Base-by-base conservation (phyloP, 2,329 filamentous ascomycete species). In the Talaromyces islandicus region DNA sequence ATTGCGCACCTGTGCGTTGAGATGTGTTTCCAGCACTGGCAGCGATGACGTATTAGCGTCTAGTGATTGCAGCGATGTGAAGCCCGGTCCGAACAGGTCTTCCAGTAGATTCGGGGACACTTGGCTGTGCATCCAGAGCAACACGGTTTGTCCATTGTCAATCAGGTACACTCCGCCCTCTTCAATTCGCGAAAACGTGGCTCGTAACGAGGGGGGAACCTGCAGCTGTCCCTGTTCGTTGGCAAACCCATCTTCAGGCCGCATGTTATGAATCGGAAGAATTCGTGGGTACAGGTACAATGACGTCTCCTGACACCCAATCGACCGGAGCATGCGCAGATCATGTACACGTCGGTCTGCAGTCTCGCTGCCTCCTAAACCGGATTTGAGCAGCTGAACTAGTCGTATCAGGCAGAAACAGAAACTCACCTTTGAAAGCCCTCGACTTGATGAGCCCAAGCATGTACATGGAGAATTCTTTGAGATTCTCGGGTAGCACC, bases 391-490 rank as follows among this genome's bases (percentile, higher is more conserved):
- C 12, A 29, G 10, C 12, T 60, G 24, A 56, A 56, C 24, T 56
- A 53, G 38, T 53, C 21, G 3, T 24, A 57, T 29, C 17, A 25
- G 17, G 27, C 9, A 41, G 54, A 19, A 43, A 43, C 12, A n/a
- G 55, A 52, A 17, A 29, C 68, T 63, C 68, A 80, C 79, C 85
- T 79, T 97, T 97, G 79, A 97, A 92, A 2, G 93, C 92, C 60
- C 94, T 87, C 60, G 86, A 92, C 75, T 99, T 99, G 72, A 96
- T 78, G 64, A 97, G 79, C 54, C 90, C 88, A 10, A 99, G 86
- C 77, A 95, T 90, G 75, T 94, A 97, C 92, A 99, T 97, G 69
- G 89, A 87, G 68, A 96, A 92, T 72, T 99, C 94, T 73, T 97
- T 97, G 30, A 99, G 83, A 66, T 93, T 90, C 77, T 99, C 94